Conservation (phyloP, 371 early-diverging fungal species). For the Mucor circinelloides region DNA sequence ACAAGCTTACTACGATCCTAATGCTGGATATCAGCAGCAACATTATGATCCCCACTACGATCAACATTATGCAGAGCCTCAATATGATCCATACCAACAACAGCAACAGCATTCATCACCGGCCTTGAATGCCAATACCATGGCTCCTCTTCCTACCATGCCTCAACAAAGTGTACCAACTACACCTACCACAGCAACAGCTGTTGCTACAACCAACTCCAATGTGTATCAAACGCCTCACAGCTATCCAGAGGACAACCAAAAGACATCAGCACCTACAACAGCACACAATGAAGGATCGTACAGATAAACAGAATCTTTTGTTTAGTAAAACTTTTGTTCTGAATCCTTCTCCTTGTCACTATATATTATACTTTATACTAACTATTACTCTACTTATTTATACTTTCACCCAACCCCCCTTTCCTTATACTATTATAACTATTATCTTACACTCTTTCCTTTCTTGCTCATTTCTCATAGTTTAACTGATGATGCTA, state of each 20-base stretch:
- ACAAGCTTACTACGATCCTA: constrained; percentile 19
- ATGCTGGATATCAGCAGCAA: constrained; percentile 10
- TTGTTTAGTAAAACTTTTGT: constrained; percentile 2
- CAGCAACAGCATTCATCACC: constrained; percentile 4
- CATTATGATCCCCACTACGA: constrained; percentile 11
- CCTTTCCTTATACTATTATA: not conserved
- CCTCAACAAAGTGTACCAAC: not conserved
- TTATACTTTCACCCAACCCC: not conserved
- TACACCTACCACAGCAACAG: not conserved
- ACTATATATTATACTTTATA: not conserved
- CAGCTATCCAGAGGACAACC: constrained; percentile 10
- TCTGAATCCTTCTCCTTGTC: not conserved
- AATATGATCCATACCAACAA: constrained; percentile 17
- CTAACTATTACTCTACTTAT: not conserved
- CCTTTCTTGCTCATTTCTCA: not conserved
- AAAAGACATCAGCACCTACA: not conserved
- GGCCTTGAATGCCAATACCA: not conserved
- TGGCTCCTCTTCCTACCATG: constrained; percentile 5
- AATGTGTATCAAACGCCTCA: constrained; percentile 20
- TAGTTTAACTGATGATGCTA: not conserved
- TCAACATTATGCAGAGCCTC: not conserved
- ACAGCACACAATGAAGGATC: not conserved
- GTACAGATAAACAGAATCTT: constrained; percentile 3
- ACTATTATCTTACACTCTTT: not conserved
- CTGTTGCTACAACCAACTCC: constrained; percentile 1